These are phyloP conservation scores for Aspergillus asperescens DNA, from an alignment of 495 filamentous ascomycete species.

Conservation along the genomic window DNA sequence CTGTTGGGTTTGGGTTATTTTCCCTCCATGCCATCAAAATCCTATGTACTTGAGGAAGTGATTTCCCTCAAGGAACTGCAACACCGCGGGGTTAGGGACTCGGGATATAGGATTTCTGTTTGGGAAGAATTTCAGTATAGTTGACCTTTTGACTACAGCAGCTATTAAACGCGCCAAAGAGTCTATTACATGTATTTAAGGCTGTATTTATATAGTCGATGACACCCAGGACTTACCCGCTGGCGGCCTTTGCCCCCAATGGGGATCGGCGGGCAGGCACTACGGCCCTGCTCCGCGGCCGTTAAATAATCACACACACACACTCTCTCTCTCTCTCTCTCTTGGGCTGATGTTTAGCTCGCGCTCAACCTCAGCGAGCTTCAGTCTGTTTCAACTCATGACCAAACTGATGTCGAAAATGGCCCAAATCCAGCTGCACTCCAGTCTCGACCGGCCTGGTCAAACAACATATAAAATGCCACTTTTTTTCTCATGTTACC, in stretches of 20 bases:
- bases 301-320: no score
- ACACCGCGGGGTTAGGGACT: background rate
- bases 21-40: background rate
- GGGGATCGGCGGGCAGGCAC: background rate
- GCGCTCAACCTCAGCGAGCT: no score
- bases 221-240: background rate
- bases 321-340: no score
- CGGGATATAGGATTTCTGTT: background rate
- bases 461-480: no score
- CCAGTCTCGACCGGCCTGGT: no score
- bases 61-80: background rate
- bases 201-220: background rate
- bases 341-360: no score
- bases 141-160: background rate
- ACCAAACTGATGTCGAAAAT: no score
- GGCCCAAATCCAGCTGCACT: no score
- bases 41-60: background rate
- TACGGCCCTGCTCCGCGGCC: no score
- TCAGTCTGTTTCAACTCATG: no score
- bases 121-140: background rate
- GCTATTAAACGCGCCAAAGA: background rate
- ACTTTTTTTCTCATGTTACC: no score
- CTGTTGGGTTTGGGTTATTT: background rate
- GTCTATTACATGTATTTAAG: background rate
- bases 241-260: background rate